Evolutionary conservation across 2,329 filamentous ascomycete species (phyloP).

Genomic region (Hypocrella siamensis): DNA sequence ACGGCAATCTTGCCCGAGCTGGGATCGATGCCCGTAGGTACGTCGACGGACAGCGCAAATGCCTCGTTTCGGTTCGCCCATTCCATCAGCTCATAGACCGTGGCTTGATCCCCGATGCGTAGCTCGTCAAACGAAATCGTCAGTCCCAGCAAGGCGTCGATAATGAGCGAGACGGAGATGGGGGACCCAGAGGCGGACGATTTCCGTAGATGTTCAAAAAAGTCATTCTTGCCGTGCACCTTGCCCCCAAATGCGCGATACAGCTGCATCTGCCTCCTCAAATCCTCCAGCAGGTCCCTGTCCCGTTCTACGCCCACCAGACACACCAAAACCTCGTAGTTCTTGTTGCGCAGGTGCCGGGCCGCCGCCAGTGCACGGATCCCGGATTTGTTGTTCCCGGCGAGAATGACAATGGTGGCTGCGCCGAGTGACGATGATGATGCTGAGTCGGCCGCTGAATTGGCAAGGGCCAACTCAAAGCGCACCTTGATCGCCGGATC

Average conservation of each 20-base stretch:
- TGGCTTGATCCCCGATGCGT: conserved; percentile 64
- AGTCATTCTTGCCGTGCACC: conserved; percentile 44
- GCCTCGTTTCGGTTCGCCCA: conserved; percentile 86
- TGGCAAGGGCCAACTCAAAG: conserved; percentile 25
- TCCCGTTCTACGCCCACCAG: conserved; percentile 76
- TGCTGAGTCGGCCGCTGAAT: conserved; percentile 13
- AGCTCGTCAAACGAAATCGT: conserved; percentile 83
- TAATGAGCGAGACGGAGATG: conserved; percentile 56
- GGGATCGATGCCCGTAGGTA: conserved; percentile 78
- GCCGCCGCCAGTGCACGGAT: conserved; percentile 73
- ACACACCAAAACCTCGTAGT: conserved; percentile 65
- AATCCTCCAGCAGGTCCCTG: conserved; percentile 61
- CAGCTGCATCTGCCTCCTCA: conserved; percentile 67
- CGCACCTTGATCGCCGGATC: conserved; percentile 44
- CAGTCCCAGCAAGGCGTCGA: conserved; percentile 78
- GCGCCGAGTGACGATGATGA: conserved; percentile 9
- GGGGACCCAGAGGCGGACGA: conserved; percentile 23
- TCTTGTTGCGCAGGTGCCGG: conserved; percentile 73
- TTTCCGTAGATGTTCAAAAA: conserved; percentile 44
- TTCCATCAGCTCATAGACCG: conserved; percentile 77
- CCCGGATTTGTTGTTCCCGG: conserved; percentile 87
- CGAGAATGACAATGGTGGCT: conserved; percentile 55
- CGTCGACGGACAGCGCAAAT: conserved; percentile 72
- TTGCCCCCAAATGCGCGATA: conserved; percentile 72
- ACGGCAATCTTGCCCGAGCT: conserved; percentile 51